These are phyloP conservation scores for Fonsecaea erecta DNA, from an alignment of 2,329 filamentous ascomycete genomes.

Conservation along the genomic window DNA sequence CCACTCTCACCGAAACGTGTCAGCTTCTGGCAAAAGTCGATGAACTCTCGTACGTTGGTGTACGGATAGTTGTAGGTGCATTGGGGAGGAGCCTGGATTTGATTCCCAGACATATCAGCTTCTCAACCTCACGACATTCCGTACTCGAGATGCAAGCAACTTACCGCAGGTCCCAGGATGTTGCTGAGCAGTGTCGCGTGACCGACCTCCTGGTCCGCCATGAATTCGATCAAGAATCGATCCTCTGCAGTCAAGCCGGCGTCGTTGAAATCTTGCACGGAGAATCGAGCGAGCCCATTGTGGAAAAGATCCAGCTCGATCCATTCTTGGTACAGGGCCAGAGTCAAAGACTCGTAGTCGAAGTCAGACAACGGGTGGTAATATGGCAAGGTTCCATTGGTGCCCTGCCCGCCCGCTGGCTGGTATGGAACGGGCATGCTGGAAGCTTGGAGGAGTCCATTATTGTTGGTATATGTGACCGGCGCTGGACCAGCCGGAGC, in stretches of 20 bases:
- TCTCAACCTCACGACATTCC: no score
- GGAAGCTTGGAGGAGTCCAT: slow-evolving; percentile 68
- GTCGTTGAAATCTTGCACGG: slow-evolving; percentile 68
- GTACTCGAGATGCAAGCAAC: background rate
- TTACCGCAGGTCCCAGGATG: slow-evolving; percentile 71
- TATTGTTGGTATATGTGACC: slow-evolving; percentile 70
- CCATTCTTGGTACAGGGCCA: slow-evolving; percentile 81
- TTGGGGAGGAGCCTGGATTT: slow-evolving; percentile 61
- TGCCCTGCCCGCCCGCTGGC: slow-evolving; percentile 74
- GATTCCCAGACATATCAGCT: no score
- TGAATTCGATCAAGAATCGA: slow-evolving; percentile 72
- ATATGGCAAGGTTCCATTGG: slow-evolving; percentile 67
- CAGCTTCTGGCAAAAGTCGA: slow-evolving; percentile 72
- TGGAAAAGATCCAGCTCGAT: slow-evolving; percentile 85
- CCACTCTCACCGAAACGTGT: slow-evolving; percentile 74
- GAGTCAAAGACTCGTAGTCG: slow-evolving; percentile 72
- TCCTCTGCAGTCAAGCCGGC: slow-evolving; percentile 72
- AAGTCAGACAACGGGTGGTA: slow-evolving; percentile 74
- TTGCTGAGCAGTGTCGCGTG: slow-evolving; percentile 76
- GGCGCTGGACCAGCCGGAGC: slow-evolving; percentile 61
- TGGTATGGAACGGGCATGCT: slow-evolving; percentile 72
- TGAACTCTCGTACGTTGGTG: slow-evolving; percentile 59
- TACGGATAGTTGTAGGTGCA: slow-evolving; percentile 78
- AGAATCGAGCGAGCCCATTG: slow-evolving; percentile 72
- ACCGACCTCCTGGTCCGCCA: slow-evolving; percentile 76